Percentiles rank a stretch among this genome's conserved stretches.
Conservation (phyloP, 1,284 basidiomycete genomes). For the Spongiforma sp. region DNA sequence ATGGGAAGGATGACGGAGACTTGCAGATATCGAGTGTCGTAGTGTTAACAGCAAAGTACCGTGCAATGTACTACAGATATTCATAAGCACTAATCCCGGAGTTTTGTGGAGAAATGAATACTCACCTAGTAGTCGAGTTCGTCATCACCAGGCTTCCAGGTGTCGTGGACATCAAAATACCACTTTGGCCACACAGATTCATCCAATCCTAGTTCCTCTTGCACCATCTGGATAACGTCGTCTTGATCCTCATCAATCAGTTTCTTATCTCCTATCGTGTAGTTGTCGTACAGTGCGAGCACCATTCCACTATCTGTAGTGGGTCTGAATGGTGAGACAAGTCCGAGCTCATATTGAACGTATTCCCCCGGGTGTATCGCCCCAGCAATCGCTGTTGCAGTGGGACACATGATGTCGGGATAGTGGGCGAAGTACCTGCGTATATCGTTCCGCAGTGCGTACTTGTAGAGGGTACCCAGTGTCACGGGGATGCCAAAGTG, state of each 20-base stretch:
- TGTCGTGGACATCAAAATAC: conserved; percentile 5
- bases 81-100: too few relatives aligned
- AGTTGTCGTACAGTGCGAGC: conserved; percentile 4
- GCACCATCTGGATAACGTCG: conserved; percentile 5
- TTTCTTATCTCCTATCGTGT: not conserved
- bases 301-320: not conserved
- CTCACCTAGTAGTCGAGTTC: not conserved
- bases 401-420: not conserved
- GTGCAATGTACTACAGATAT: too few relatives aligned
- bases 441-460: not conserved
- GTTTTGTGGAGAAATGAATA: not conserved
- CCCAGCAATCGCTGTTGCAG: not conserved
- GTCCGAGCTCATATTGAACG: not conserved
- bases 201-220: conserved; percentile 1
- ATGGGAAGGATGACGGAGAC: too few relatives aligned
- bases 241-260: conserved; percentile 2
- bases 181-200: conserved; percentile 1
- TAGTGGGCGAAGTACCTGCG: not conserved
- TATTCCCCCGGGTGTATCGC: not conserved
- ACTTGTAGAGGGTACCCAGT: not conserved
- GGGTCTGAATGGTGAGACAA: not conserved
- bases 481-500: not conserved
- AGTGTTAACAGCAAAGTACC: too few relatives aligned
- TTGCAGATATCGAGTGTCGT: too few relatives aligned
- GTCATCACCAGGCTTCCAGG: not conserved